Evolutionary conservation across 495 filamentous ascomycete genomes (phyloP), one percentile per base, ranked within the genome.

Genomic region (Pyrenula aspistea): DNA sequence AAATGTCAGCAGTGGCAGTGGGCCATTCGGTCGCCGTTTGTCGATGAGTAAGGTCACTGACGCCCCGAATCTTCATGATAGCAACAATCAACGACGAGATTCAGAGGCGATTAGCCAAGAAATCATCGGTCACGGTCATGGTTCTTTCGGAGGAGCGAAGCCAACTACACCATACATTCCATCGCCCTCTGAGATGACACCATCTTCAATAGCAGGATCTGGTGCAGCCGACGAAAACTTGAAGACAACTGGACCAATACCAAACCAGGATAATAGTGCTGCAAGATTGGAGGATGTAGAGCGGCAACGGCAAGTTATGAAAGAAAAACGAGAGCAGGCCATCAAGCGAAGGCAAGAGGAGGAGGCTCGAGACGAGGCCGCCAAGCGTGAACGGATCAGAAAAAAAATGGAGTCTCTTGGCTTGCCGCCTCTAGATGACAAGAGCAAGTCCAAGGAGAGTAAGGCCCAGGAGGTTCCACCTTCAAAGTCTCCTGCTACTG

Each of bases 1-100:
- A 1, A 96, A 91, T 64, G 87, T 95, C 24, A 96, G 92, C 66
- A 92, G 91, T 25, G 89, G 89, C 56, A 96, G 91, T 68, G 87
- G 86, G 49, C 79, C 77, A 51, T 81, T 81, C 63, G 78, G 77
- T 55, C 75, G 81, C 57, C 74, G 80, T 20, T 76, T 75, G 69
- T 85, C 82, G 8, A 72, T 80, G 58, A 70, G 75, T 53, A 72
- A 71, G 36, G 62, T 67, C 47, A 81, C 83, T 56, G 57, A 68
- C 11, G 67, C 71, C n/a, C 68, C 72, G 53, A 66, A 73, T 61
- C 62, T 69, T 22, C 70, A 75, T 56, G 77, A 80, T 25, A 64
- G 8, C 15, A 42, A 15, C 31, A 42, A 42, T 15, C 31, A 42
- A 4, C 31, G 31, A 15, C 31, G 31, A 15, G 31, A 42, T 15